Evolutionary conservation across 495 filamentous ascomycete species (phyloP), one percentile per base, ranked within the genome.

Genomic region (Penicillium paxilli): DNA sequence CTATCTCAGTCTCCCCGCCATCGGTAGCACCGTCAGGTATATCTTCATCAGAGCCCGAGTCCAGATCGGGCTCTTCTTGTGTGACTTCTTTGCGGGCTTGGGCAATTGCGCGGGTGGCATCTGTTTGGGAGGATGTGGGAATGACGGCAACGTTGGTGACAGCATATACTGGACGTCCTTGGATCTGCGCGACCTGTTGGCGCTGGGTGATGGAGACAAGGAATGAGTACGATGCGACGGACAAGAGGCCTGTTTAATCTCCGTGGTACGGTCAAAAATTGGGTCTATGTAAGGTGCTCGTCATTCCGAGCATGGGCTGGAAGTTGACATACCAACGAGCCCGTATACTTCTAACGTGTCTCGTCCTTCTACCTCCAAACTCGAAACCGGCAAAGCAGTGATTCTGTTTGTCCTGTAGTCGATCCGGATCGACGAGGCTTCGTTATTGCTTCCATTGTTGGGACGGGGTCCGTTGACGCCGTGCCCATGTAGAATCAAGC

Each of bases 131-230:
- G 12, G 87, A 81, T 16, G 92, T 83, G 1, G 94, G 94, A 17
- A 95, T 96, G 21, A 98, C 75, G 1, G 91, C 87, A 25, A 98
- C 87, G 57, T 92, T 89, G 49, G 86, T 90, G 41, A 96, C 80
- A 37, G 89, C 84, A 66, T 96, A 97, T 48, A 97, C 76, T 3
- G 92, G 88, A 42, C 83, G 84, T 14, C 89, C 90, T 48, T 84
- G 83, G 45, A 97, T 85, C 53, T 90, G 84, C 1, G 94, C 94
- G 44, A 98, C 92, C 67, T 96, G 90, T 57, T 93, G 78, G 32
- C 92, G 87, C 49, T 85, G 76, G 7, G 87, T 90, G 55, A 97
- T 91, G 20, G 87, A 83, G 47, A 98, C 82, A 12, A 98, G 83
- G 72, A 90, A 96, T 51, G 85, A 88, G 46, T 78, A 83, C 41